phyloP scores from a whole-genome alignment of 805 yeast species.

The Candida nitratophila region DNA sequence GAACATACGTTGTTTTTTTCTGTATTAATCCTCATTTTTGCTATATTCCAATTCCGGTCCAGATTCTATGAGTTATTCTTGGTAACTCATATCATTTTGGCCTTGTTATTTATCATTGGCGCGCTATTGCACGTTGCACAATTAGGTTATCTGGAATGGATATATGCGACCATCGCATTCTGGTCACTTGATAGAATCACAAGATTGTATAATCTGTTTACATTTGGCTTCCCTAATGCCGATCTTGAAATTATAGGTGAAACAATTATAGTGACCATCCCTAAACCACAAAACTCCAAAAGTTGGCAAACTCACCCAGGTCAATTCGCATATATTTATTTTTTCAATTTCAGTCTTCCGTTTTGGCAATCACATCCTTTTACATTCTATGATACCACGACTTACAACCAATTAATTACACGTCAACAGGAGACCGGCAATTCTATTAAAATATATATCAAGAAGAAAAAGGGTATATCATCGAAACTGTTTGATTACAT shows the following conservation, averaged over 20 bases:
- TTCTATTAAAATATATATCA: slow-evolving; percentile 34
- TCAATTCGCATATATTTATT: slow-evolving; percentile 49
- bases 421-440: background rate
- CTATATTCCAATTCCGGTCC: slow-evolving; percentile 37
- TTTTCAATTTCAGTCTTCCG: slow-evolving; percentile 26
- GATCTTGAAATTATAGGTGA: slow-evolving; percentile 11
- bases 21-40: slow-evolving; percentile 35
- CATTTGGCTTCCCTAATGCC: slow-evolving; percentile 21
- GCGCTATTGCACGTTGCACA: slow-evolving; percentile 37
- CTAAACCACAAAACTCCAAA: slow-evolving; percentile 26
- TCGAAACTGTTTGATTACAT: slow-evolving; percentile 23
- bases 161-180: slow-evolving; percentile 28
- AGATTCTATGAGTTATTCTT: slow-evolving; percentile 41
- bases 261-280: slow-evolving; percentile 23
- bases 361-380: slow-evolving; percentile 66
- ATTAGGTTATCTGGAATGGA: slow-evolving; percentile 35
- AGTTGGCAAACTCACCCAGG: slow-evolving; percentile 48
- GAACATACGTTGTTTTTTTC: slow-evolving; percentile 31
- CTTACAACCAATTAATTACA: slow-evolving; percentile 2
- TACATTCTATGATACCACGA: slow-evolving; percentile 28
- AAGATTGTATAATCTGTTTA: slow-evolving; percentile 26
- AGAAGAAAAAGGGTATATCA: slow-evolving; percentile 46
- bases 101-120: slow-evolving; percentile 37
- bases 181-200: slow-evolving; percentile 36
- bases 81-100: slow-evolving; percentile 35